A percentile compares a stretch with the other conserved stretches of the same genome.
Evolutionary conservation across 2,329 filamentous ascomycete species (phyloP).

Genomic region (Aspergillus unguis): DNA sequence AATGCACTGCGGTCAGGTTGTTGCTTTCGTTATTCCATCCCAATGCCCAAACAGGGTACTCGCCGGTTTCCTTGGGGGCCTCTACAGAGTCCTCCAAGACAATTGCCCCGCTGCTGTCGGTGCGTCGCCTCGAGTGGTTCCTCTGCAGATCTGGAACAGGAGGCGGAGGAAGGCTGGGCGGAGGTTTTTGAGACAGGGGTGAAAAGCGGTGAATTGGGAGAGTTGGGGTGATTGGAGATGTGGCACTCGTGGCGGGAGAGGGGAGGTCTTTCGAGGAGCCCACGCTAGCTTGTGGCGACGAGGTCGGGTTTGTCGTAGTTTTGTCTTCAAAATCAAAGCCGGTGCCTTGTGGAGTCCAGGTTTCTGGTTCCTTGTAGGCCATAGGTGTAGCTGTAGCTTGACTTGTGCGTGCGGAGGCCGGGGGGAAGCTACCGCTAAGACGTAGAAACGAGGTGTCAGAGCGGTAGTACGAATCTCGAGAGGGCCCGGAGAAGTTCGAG

Average conservation of each 20-base stretch:
- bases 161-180: conserved; percentile 31
- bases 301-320: conserved; percentile 25
- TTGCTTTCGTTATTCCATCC: conserved; percentile 42
- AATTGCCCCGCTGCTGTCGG: conserved; percentile 47
- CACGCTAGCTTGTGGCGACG: conserved; percentile 34
- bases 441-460: conserved; percentile 41
- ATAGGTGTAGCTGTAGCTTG: conserved; percentile 22
- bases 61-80: conserved; percentile 55
- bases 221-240: conserved; percentile 41
- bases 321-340: conserved; percentile 36
- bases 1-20: conserved; percentile 37
- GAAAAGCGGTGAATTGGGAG: conserved; percentile 40
- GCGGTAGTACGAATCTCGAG: conserved; percentile 34
- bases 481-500: conserved; percentile 30
- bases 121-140: conserved; percentile 40
- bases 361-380: conserved; percentile 27
- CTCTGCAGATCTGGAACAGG: conserved; percentile 32
- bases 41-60: conserved; percentile 44
- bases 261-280: conserved; percentile 38
- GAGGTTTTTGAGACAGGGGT: conserved; percentile 32
- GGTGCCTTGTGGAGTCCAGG: conserved; percentile 27
- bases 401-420: conserved; percentile 21
- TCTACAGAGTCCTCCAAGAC: conserved; percentile 43
- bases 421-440: conserved; percentile 34
- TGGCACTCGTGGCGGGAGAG: conserved; percentile 34